These are phyloP conservation scores for Talaromyces proteolyticus DNA, from an alignment of 495 filamentous ascomycete genomes.

Conservation along the genomic window DNA sequence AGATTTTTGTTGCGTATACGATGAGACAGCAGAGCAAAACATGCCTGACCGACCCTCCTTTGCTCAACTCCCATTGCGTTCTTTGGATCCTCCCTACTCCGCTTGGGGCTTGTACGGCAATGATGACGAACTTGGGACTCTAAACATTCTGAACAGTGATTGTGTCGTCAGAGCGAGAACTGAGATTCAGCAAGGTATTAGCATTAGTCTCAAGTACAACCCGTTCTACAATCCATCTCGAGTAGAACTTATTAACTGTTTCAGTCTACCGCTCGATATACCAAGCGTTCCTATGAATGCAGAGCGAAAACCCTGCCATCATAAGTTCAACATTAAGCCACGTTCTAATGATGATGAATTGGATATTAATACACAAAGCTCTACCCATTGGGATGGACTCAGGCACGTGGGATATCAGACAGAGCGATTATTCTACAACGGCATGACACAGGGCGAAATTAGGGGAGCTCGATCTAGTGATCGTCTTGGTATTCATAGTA, in stretches of 20 bases:
- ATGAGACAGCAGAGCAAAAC: not conserved
- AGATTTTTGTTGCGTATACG: not conserved
- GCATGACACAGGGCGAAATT: slow-evolving; percentile 44
- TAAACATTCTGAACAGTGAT: slow-evolving; percentile 42
- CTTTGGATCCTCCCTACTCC: slow-evolving; percentile 35
- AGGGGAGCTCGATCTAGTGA: slow-evolving; percentile 12
- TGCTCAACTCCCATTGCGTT: slow-evolving; percentile 35
- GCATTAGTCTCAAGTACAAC: slow-evolving; percentile 17
- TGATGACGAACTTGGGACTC: slow-evolving; percentile 37
- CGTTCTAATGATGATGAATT: slow-evolving; percentile 58
- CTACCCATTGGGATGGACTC: slow-evolving; percentile 73
- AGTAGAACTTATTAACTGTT: slow-evolving; percentile 10
- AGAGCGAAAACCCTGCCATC: slow-evolving; percentile 18
- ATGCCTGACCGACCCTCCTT: slow-evolving; percentile 21
- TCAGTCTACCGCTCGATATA: slow-evolving; percentile 35
- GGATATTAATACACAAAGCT: slow-evolving; percentile 67
- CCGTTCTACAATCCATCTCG: not conserved
- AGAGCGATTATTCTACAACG: slow-evolving; percentile 45
- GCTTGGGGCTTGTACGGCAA: slow-evolving; percentile 45
- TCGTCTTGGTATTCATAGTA: slow-evolving; percentile 35
- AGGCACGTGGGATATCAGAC: slow-evolving; percentile 44
- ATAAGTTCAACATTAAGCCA: slow-evolving; percentile 20
- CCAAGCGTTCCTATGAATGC: slow-evolving; percentile 16
- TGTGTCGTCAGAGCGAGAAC: slow-evolving; percentile 35
- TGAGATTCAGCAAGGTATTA: slow-evolving; percentile 46